phyloP scores from a whole-genome alignment of 1,139 yeast genomes.

The Pichia sp. region DNA sequence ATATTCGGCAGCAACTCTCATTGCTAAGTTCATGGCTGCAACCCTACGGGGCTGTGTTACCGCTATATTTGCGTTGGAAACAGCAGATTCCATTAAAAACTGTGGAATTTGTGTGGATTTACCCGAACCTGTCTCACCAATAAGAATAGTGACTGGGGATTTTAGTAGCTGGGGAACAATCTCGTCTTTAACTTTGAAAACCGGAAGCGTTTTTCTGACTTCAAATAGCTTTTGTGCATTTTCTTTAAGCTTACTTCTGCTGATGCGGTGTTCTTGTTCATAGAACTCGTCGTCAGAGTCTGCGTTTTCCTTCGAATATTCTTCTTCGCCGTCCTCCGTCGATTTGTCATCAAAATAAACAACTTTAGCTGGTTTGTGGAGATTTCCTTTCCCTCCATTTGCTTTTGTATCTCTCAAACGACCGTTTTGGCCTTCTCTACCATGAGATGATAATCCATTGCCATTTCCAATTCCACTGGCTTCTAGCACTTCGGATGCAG shows the following conservation, averaged over 20 bases:
- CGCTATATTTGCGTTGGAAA: constrained; percentile 46
- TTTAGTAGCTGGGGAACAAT: constrained; percentile 46
- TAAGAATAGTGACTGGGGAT: constrained; percentile 67
- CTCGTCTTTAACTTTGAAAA: constrained; percentile 61
- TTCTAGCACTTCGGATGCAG: neutral
- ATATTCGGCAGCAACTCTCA: constrained; percentile 84
- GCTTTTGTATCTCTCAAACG: neutral
- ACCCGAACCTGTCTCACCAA: constrained; percentile 98
- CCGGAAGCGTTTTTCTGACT: constrained; percentile 59
- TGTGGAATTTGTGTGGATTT: constrained; percentile 98
- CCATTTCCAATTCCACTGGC: neutral
- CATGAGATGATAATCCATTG: neutral
- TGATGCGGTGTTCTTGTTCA: constrained; percentile 4
- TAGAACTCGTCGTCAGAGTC: constrained; percentile 15
- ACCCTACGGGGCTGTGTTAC: constrained; percentile 97
- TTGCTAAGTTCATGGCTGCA: constrained; percentile 91
- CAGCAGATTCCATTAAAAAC: constrained; percentile 48
- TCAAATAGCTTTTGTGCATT: constrained; percentile 41
- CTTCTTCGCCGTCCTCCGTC: constrained; percentile 25
- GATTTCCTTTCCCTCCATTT: too few relatives aligned
- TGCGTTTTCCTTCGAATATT: constrained; percentile 18
- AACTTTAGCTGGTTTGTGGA: constrained; percentile 1
- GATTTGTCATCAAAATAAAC: constrained; percentile 10
- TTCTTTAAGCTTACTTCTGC: constrained; percentile 24
- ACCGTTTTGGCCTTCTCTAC: neutral